A percentile compares a stretch with the other conserved stretches of the same genome.
phyloP scores from a whole-genome alignment of 2,329 filamentous ascomycete species.

The Fusarium proliferatum region DNA sequence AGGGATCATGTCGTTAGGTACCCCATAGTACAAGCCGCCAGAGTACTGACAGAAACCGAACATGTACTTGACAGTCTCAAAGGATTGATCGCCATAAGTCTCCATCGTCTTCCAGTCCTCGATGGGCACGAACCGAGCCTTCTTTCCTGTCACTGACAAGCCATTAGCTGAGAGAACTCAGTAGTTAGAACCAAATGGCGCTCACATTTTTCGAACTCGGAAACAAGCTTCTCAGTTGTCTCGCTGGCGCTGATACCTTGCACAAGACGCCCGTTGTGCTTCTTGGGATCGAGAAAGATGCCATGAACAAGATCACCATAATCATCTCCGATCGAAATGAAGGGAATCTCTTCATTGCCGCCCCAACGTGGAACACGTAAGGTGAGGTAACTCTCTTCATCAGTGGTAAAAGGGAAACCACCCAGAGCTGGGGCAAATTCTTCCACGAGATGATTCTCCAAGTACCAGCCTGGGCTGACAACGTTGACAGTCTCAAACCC shows the following conservation, averaged over 20 bases:
- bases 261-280: constrained; percentile 51
- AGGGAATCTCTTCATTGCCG: constrained; percentile 51
- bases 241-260: constrained; percentile 53
- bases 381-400: constrained; percentile 52
- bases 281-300: constrained; percentile 53
- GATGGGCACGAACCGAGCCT: constrained; percentile 47
- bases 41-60: constrained; percentile 52
- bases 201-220: constrained; percentile 49
- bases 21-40: constrained; percentile 48
- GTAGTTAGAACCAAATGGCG: not conserved
- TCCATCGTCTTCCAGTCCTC: constrained; percentile 49
- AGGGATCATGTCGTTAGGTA: constrained; percentile 41
- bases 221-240: constrained; percentile 46
- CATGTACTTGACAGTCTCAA: constrained; percentile 52
- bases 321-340: constrained; percentile 54
- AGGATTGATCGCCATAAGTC: constrained; percentile 46
- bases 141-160: constrained; percentile 46
- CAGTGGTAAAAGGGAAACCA: constrained; percentile 53
- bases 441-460: constrained; percentile 54
- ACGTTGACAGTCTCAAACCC: constrained; percentile 51
- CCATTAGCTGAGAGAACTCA: constrained; percentile 1
- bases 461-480: constrained; percentile 55
- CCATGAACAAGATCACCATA: constrained; percentile 60
- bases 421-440: constrained; percentile 52
- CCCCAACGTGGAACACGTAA: constrained; percentile 53